These are phyloP conservation scores for Saccharomyces pastorianus DNA, from an alignment of 1,139 yeast species.

Conservation along the genomic window DNA sequence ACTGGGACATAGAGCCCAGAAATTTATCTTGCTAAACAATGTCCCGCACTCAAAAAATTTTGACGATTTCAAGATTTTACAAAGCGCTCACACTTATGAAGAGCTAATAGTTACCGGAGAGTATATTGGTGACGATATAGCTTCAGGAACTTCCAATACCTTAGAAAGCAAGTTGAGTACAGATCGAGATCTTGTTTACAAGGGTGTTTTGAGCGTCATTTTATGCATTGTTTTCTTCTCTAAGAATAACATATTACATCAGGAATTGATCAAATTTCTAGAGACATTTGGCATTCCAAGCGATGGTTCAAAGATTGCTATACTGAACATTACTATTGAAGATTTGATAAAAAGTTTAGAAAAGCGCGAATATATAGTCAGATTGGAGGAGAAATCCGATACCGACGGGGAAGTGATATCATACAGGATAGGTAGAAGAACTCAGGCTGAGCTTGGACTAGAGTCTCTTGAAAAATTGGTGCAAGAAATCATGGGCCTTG, in stretches of 20 bases:
- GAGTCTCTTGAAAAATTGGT: constrained; percentile 19
- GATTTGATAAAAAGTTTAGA: constrained; percentile 21
- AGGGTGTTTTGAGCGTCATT: constrained; percentile 21
- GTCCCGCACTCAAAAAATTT: constrained; percentile 11
- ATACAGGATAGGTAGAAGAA: constrained; percentile 26
- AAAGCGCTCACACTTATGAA: constrained; percentile 11
- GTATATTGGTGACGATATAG: constrained; percentile 16
- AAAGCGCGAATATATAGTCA: constrained; percentile 19
- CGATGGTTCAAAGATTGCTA: constrained; percentile 24
- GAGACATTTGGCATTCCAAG: constrained; percentile 25
- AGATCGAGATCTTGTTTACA: constrained; percentile 18
- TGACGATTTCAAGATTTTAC: constrained; percentile 14
- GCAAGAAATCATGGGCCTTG: constrained; percentile 17
- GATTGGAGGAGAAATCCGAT: constrained; percentile 19
- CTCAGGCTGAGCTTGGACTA: constrained; percentile 23
- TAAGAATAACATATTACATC: constrained; percentile 23
- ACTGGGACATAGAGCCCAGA: constrained; percentile 13
- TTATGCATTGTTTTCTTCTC: constrained; percentile 23
- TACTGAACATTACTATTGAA: constrained; percentile 16
- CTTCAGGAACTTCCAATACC: constrained; percentile 8
- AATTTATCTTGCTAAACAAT: constrained; percentile 20
- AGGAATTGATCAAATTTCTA: constrained; percentile 18
- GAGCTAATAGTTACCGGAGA: constrained; percentile 15
- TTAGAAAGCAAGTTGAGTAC: constrained; percentile 9
- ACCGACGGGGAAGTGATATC: constrained; percentile 16